Percentiles rank a stretch among this genome's conserved stretches.
phyloP scores from a whole-genome alignment of 2,329 filamentous ascomycete genomes.

The Lasiodiplodia gonubiensis region DNA sequence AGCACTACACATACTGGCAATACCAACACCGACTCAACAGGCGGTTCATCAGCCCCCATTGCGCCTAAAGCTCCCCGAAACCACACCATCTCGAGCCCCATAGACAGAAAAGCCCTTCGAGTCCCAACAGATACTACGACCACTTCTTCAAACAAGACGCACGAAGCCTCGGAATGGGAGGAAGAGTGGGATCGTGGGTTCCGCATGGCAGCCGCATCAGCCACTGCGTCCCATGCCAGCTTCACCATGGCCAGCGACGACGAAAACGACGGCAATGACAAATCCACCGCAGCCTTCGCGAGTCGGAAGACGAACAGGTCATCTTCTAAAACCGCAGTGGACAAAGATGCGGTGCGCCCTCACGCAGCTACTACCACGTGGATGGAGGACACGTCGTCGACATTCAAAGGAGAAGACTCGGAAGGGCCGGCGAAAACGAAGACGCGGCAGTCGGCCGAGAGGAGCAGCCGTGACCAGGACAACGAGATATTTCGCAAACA shows the following conservation, averaged over 20 bases:
- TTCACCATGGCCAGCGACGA: not conserved
- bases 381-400: constrained; percentile 12
- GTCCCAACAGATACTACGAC: not conserved
- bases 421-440: not conserved
- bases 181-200: not conserved
- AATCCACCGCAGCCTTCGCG: not conserved
- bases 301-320: not conserved
- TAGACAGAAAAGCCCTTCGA: not conserved
- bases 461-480: not conserved
- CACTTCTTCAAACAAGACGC: not conserved
- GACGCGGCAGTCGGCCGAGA: not conserved
- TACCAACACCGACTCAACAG: not conserved
- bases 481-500: not conserved
- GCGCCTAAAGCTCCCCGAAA: not conserved
- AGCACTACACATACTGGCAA: not conserved
- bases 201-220: not conserved
- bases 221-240: not conserved
- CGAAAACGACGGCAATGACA: not conserved
- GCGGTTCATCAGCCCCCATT: not conserved
- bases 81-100: not conserved
- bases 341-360: not conserved
- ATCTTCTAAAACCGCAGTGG: not conserved
- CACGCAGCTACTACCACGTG: not conserved
- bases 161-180: not conserved
- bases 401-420: not conserved